Percentiles rank a stretch among this genome's conserved stretches.
phyloP scores from a whole-genome alignment of 1,284 basidiomycete genomes.

The Blastosporella zonata region DNA sequence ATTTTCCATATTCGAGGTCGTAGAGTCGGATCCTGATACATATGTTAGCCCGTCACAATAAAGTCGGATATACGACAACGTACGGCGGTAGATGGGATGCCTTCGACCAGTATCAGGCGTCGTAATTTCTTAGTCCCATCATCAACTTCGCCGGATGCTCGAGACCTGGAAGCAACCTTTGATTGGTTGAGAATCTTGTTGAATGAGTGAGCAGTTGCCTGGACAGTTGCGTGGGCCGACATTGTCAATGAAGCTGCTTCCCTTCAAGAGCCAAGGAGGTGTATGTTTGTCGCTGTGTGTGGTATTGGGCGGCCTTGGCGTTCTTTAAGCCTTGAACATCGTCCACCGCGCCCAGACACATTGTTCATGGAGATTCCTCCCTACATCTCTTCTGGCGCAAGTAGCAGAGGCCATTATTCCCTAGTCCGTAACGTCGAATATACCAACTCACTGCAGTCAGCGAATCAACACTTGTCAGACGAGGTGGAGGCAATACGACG shows the following conservation, averaged over 20 bases:
- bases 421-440: constrained; percentile 69
- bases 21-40: constrained; percentile 63
- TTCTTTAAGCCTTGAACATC: too few relatives aligned
- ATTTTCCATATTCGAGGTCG: constrained; percentile 91
- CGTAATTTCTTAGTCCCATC: constrained; percentile 81
- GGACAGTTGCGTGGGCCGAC: constrained; percentile 19
- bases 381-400: constrained; percentile 70
- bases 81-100: constrained; percentile 73
- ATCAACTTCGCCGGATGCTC: constrained; percentile 65
- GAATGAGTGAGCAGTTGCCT: constrained; percentile 64
- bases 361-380: constrained; percentile 60
- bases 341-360: not conserved
- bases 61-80: constrained; percentile 12
- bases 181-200: constrained; percentile 73
- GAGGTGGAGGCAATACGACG: constrained; percentile 57
- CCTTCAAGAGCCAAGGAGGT: constrained; percentile 14
- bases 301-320: not conserved
- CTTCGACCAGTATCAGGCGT: constrained; percentile 83
- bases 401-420: constrained; percentile 68
- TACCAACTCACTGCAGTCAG: constrained; percentile 48
- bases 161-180: constrained; percentile 59
- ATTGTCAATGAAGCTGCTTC: too few relatives aligned
- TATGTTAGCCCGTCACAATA: not conserved
- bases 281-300: constrained; percentile 6
- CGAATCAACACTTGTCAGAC: constrained; percentile 53